Evolutionary conservation across 306 rosid genomes (phyloP).

Genomic region (Acacia melanoxylon): DNA sequence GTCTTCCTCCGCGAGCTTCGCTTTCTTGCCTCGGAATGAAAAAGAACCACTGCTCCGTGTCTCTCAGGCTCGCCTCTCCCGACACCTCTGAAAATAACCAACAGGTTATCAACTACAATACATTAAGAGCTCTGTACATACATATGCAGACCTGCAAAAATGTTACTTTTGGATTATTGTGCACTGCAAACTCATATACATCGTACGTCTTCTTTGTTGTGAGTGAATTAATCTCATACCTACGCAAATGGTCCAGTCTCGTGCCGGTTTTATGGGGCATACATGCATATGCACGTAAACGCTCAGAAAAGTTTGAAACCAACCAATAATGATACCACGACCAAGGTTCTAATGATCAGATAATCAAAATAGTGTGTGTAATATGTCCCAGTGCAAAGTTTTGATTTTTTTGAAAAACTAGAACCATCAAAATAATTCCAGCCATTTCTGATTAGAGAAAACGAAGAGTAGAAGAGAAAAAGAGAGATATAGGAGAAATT

Average conservation of each 20-base stretch:
- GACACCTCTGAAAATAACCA: slow-evolving; percentile 48
- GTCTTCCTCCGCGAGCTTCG: slow-evolving; percentile 89
- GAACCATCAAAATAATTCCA: neutral
- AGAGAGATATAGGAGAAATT: neutral
- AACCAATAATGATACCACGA: no score
- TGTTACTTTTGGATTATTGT: neutral
- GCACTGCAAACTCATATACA: neutral
- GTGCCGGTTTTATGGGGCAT: neutral
- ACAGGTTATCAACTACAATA: neutral
- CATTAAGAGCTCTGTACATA: neutral
- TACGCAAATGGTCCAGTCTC: neutral
- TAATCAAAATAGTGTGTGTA: no score
- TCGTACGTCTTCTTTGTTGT: neutral
- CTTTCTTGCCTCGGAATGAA: slow-evolving; percentile 80
- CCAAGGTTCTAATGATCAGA: no score
- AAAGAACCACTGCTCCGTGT: slow-evolving; percentile 87
- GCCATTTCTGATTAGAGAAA: neutral
- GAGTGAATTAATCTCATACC: neutral
- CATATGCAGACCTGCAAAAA: neutral
- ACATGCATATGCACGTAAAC: neutral
- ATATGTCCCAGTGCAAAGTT: neutral
- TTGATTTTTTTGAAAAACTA: neutral
- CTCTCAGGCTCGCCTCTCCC: slow-evolving; percentile 60
- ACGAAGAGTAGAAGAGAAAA: neutral
- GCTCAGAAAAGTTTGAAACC: no score